A percentile compares a stretch with the other conserved stretches of the same genome.
Conservation (phyloP, 2,329 filamentous ascomycete species). For the Falciphora oryzae region DNA sequence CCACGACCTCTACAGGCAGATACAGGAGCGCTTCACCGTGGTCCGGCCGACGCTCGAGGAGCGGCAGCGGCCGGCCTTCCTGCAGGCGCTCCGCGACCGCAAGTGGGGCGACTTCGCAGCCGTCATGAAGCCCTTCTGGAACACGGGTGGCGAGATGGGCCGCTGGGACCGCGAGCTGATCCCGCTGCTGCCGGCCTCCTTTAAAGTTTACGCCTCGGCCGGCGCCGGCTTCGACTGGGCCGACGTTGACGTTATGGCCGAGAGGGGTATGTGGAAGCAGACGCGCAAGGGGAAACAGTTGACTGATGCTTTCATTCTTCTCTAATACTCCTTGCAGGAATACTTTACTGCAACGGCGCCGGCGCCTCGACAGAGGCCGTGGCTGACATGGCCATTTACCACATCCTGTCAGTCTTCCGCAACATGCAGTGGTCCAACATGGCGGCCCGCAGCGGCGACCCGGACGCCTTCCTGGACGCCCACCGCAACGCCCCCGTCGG, state of each 20-base stretch:
- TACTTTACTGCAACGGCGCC: slow-evolving; percentile 40
- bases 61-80: slow-evolving; percentile 30
- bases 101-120: slow-evolving; percentile 35
- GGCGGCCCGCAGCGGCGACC: slow-evolving; percentile 38
- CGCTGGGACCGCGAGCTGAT: slow-evolving; percentile 19
- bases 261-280: slow-evolving; percentile 22
- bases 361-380: slow-evolving; percentile 37
- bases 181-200: slow-evolving; percentile 37
- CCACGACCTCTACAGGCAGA: slow-evolving; percentile 23
- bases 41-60: slow-evolving; percentile 31
- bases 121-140: slow-evolving; percentile 18
- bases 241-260: slow-evolving; percentile 41
- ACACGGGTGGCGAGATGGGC: slow-evolving; percentile 20
- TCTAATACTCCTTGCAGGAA: slow-evolving; percentile 11
- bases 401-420: slow-evolving; percentile 42
- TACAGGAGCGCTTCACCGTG: slow-evolving; percentile 25
- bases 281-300: slow-evolving; percentile 39
- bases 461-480: slow-evolving; percentile 12
- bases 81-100: slow-evolving; percentile 29
- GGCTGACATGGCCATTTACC: slow-evolving; percentile 35
- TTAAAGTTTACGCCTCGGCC: slow-evolving; percentile 54
- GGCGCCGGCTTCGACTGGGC: slow-evolving; percentile 60
- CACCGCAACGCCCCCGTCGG: background rate
- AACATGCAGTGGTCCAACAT: slow-evolving; percentile 42
- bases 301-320: slow-evolving; percentile 47